Base-by-base conservation (phyloP, 2,329 filamentous ascomycete genomes). In the Fusarium heterosporum region DNA sequence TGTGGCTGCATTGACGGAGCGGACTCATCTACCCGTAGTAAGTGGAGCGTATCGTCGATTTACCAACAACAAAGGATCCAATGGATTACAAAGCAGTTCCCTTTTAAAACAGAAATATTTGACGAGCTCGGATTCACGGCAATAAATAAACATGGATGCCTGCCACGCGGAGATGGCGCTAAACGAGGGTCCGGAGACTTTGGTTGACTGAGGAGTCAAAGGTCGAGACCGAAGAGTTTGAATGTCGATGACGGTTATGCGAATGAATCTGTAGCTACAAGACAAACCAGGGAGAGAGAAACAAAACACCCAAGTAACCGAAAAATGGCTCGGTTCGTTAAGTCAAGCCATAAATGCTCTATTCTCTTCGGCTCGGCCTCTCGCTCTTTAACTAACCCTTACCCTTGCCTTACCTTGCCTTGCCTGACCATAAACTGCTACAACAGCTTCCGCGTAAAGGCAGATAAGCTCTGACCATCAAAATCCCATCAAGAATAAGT, bases 41-140 rank as follows among this genome's bases (percentile, higher is more conserved):
- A 32, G 25, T 41, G 28, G 52, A 43, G 48, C 56, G 42, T 57
- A 63, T 57, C 39, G 51, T 45, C 28, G 39, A 63, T 45, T 29
- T 32, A 32, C 11, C 12, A 32, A 34, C 11, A 46, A 56, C 34
- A 52, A 55, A 54, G 32, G 49, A 53, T 26, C 64, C 46, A 56
- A 56, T 29, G 28, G 66, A 70, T 69, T 69, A 69, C 66, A 69
- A 69, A 69, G 66, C 66, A 64, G 40, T 34, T 34, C n/a, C 3
- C 34, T 17, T 11, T 17, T 9, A 42, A 43, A 47, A 46, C 46
- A 12, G 38, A 25, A 16, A 36, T 19, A 13, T 42, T 55, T 51
- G 39, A 66, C 48, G 61, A 47, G 42, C 36, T 58, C 66, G 66
- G 66, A 51, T 55, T 48, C 34, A 69, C 66, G 66, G 66, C 66